phyloP scores from a whole-genome alignment of 495 filamentous ascomycete species.

The Penicillium mononematosum region DNA sequence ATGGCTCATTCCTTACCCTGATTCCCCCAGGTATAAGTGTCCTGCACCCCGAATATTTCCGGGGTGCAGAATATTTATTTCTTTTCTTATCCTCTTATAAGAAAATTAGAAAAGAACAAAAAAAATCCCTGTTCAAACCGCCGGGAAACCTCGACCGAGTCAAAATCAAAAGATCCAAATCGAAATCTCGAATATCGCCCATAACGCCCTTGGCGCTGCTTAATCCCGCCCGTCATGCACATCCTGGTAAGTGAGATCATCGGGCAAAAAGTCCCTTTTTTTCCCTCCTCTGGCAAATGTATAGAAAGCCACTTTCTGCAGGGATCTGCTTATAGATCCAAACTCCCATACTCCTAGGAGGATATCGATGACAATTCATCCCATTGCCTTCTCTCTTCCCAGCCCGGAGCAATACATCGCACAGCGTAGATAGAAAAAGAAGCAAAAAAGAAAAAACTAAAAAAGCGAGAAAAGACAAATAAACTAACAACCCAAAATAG shows the following conservation, averaged over 20 bases:
- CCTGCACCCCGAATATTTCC: conserved; percentile 10
- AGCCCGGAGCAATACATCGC: not conserved
- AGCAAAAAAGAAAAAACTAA: not conserved
- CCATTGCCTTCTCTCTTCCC: not conserved
- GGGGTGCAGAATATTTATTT: conserved; percentile 4
- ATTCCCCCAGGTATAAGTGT: conserved; percentile 18
- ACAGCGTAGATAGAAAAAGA: conserved; percentile 8
- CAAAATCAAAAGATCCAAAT: conserved; percentile 6
- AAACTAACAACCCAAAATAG: conserved; percentile 35
- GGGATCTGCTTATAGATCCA: not conserved
- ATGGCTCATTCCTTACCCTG: conserved; percentile 31
- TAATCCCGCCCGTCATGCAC: conserved; percentile 38
- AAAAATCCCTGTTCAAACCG: not conserved
- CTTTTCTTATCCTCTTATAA: conserved; percentile 1
- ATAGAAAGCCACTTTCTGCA: not conserved
- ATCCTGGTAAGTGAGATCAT: conserved; percentile 42
- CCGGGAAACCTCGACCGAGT: not conserved
- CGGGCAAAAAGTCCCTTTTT: not conserved
- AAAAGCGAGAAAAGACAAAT: not conserved
- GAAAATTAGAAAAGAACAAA: not conserved
- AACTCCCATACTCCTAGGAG: not conserved
- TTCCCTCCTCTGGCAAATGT: not conserved
- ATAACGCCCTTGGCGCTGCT: conserved; percentile 16
- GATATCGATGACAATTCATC: not conserved
- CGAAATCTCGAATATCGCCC: conserved; percentile 6